Evolutionary conservation across 805 yeast species (phyloP), one percentile per base, ranked within the genome.

Genomic region (Cyberlindnera bimundalis): DNA sequence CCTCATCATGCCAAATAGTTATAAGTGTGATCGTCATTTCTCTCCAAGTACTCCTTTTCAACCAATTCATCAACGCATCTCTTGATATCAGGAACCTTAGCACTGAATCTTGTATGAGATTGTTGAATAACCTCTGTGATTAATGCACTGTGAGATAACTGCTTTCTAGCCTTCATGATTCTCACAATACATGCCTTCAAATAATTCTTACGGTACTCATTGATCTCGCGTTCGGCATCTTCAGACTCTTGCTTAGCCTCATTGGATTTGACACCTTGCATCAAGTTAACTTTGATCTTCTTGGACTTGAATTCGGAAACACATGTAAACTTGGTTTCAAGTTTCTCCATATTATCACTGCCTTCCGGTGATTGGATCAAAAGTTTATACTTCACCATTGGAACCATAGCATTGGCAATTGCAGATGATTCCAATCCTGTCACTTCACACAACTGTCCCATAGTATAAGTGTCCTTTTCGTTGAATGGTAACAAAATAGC

Each of bases 181-280:
- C 99, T 76, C 29, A 91, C 98, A 64, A 93, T 88, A 56, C 96
- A 86, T 2, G 98, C 96, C 58, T 88, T 86, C 53, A 93, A 70
- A 65, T 81, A 82, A 58, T 84, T 79, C 64, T 83, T 84, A 59
- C 96, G 77, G 46, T 89, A 89, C 55, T 88, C 93, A 54, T 82
- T 88, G 35, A 91, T 79, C 57, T 89, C 95, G 60, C 78, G 81
- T 50, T 78, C 82, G 3, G 89, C 75, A 43, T 83, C 88, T 26
- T 79, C 87, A 25, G 74, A 70, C 51, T 87, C 96, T 47, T 74
- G 83, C 51, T 73, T 76, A 37, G 75, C 74, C 52, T 82, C 90
- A 39, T 59, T 34, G 15, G 47, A 56, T 46, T 74, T 76, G 29
- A 78, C 73, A 37, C 71, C 76, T 66, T 71, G 65, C 65, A 76